Evolutionary conservation across 768 basidiomycete species (phyloP).

Genomic region (Amanita thiersii): DNA sequence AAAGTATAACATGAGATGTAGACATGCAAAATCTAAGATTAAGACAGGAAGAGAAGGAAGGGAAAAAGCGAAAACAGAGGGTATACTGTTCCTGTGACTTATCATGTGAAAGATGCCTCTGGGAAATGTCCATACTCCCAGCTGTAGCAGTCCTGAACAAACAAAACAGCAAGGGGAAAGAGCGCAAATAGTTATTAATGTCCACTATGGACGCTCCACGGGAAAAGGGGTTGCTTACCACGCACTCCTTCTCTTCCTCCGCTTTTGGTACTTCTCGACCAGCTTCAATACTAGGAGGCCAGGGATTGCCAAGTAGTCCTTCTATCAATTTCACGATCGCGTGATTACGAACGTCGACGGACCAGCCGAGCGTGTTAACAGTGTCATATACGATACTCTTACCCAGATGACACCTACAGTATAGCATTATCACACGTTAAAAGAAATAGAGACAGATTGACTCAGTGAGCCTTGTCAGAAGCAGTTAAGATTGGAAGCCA

Average conservation of each 20-base stretch:
- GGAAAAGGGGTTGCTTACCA: slow-evolving; percentile 36
- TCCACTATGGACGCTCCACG: not conserved
- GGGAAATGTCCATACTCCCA: slow-evolving; percentile 54
- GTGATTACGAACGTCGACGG: slow-evolving; percentile 76
- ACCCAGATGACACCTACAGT: slow-evolving; percentile 79
- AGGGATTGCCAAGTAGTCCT: slow-evolving; percentile 58
- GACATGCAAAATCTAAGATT: no score
- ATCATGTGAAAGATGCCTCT: not conserved
- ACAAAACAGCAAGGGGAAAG: not conserved
- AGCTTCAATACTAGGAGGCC: slow-evolving; percentile 53
- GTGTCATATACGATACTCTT: slow-evolving; percentile 88
- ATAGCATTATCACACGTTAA: slow-evolving; percentile 3
- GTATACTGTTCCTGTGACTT: no score
- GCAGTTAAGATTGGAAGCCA: slow-evolving; percentile 7
- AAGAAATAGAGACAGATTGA: no score
- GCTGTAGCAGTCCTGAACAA: slow-evolving; percentile 53
- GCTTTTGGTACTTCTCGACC: slow-evolving; percentile 60
- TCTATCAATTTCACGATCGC: slow-evolving; percentile 77
- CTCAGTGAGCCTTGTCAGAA: not conserved
- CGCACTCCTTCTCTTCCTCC: slow-evolving; percentile 52
- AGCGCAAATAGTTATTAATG: slow-evolving; percentile 24
- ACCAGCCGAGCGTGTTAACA: slow-evolving; percentile 78
- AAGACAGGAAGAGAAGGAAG: no score
- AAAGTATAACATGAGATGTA: no score
- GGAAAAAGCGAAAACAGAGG: no score